Conservation (phyloP, 306 rosid species). For the Trichosanthes truncata region DNA sequence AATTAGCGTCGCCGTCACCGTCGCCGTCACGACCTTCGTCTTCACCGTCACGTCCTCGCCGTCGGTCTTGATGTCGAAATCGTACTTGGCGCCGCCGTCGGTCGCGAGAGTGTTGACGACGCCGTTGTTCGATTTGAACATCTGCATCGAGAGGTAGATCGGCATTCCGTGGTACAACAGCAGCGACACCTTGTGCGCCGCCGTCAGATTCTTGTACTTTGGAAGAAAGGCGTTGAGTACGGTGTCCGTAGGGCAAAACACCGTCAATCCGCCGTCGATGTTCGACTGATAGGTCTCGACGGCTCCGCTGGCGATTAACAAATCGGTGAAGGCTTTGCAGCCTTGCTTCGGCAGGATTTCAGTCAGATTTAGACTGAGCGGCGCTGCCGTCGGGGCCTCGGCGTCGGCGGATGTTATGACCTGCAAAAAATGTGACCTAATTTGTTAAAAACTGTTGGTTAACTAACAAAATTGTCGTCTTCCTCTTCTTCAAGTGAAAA, state of each 20-base stretch:
- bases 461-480: background rate
- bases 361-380: conserved; percentile 51
- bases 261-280: conserved; percentile 73
- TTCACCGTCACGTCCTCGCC: conserved; percentile 70
- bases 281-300: conserved; percentile 36
- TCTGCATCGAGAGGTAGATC: conserved; percentile 58
- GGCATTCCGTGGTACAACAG: conserved; percentile 69
- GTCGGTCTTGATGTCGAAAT: conserved; percentile 61
- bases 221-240: conserved; percentile 45
- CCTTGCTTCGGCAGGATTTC: conserved; percentile 64
- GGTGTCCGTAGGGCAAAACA: conserved; percentile 74
- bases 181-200: conserved; percentile 40
- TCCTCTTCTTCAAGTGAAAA: background rate
- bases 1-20: conserved; percentile 48
- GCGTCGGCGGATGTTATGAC: conserved; percentile 75
- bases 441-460: background rate
- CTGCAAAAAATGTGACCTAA: conserved; percentile 11
- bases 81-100: conserved; percentile 62
- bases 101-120: conserved; percentile 79
- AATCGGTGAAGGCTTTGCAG: conserved; percentile 67
- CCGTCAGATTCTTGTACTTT: conserved; percentile 63
- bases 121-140: conserved; percentile 70
- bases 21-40: conserved; percentile 53
- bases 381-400: conserved; percentile 72
- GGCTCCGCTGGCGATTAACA: conserved; percentile 46